phyloP scores from a whole-genome alignment of 176 grass and related monocot species.

The Saccharum spontaneum region DNA sequence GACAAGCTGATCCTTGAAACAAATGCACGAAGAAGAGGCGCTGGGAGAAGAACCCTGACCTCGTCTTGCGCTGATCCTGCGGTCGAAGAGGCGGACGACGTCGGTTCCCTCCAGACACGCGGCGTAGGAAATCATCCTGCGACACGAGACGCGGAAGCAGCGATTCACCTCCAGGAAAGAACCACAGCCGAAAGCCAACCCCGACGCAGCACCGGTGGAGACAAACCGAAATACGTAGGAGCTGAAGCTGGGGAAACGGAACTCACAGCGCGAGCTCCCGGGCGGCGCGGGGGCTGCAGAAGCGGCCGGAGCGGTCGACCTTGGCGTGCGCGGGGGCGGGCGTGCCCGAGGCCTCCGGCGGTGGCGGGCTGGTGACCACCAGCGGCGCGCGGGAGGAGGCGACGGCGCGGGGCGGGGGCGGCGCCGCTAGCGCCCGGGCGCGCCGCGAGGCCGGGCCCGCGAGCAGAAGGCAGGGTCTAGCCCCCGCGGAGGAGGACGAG shows the following conservation, averaged over 20 bases:
- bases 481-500: background rate
- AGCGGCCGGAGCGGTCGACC: conserved; percentile 76
- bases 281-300: conserved; percentile 82
- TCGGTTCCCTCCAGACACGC: conserved; percentile 89
- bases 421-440: background rate
- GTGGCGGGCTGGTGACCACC: conserved; percentile 27
- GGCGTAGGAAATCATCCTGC: conserved; percentile 86
- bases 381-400: conserved; percentile 35
- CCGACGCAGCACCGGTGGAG: background rate
- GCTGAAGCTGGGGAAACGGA: background rate
- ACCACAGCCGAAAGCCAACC: background rate
- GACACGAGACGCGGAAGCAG: background rate
- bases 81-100: conserved; percentile 84
- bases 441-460: background rate
- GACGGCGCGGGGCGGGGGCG: conserved; percentile 28
- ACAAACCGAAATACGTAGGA: background rate
- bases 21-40: background rate
- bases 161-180: background rate
- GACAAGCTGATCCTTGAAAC: background rate
- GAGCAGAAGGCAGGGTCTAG: background rate
- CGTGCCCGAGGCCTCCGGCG: background rate
- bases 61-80: conserved; percentile 75
- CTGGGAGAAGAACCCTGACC: conserved; percentile 35
- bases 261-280: conserved; percentile 97
- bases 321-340: conserved; percentile 9